Conservation (phyloP, 129 eudicot species). For the carrot (Daucus carota) region DNA sequence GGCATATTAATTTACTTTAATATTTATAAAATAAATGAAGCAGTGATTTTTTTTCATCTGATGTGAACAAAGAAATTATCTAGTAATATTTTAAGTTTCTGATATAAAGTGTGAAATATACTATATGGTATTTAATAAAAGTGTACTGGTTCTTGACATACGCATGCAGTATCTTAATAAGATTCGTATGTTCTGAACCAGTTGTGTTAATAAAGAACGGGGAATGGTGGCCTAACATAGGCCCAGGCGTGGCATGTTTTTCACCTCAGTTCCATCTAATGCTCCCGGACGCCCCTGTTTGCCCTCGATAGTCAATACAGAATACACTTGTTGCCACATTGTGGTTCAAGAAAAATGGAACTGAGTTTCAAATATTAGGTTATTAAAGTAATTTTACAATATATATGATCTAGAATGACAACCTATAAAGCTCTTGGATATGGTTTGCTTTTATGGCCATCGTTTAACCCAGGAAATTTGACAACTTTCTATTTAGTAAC, state of each 20-base stretch:
- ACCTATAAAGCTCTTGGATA: conserved; percentile 1
- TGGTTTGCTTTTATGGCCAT: conserved; percentile 36
- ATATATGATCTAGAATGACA: not conserved
- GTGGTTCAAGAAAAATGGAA: conserved; percentile 7
- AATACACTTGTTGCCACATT: not conserved
- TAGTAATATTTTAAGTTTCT: no score
- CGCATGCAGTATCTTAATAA: no score
- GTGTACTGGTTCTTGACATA: no score
- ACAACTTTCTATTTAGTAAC: conserved; percentile 10
- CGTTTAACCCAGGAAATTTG: not conserved
- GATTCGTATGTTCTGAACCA: no score
- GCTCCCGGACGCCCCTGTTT: conserved; percentile 1
- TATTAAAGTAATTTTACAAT: conserved; percentile 15
- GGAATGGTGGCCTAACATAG: not conserved
- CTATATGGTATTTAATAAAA: no score
- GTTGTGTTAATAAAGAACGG: no score
- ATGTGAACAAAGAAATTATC: not conserved
- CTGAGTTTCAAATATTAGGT: conserved; percentile 6
- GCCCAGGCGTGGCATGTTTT: conserved; percentile 23
- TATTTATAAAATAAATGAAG: no score
- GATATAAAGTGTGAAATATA: no score
- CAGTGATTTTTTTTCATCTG: not conserved
- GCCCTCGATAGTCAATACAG: conserved; percentile 6
- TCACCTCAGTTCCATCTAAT: conserved; percentile 18
- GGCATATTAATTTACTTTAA: not conserved